Base-by-base conservation (phyloP, 176 grass and related monocot genomes). In the Phyllostachys edulis region DNA sequence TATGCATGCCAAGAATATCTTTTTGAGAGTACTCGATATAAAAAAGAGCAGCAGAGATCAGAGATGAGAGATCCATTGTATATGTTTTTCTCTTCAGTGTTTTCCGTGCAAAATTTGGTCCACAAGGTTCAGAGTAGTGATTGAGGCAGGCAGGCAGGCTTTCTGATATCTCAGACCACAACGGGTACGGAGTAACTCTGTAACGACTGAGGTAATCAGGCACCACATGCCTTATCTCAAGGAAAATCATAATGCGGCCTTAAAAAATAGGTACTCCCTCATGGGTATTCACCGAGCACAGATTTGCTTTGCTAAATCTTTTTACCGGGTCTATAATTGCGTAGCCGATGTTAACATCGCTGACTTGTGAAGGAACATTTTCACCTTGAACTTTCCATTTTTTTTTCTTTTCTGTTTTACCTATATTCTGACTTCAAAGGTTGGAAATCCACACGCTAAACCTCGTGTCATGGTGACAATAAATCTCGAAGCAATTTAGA, bases 221-320 rank as follows among this genome's bases (percentile, higher is more conserved):
- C 50, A 61, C 50, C 82, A 85, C 62, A 27, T 84, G 80, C 57
- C 67, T 49, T 88, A 81, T 84, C 32, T 67, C 81, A 16, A 80
- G 81, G 39, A 9, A 45, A 84, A 39, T 0, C 75, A 73, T 88
- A 42, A 71, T 63, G 14, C 52, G 16, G n/a, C 72, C 18, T 69
- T 67, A 11, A 56, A 75, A 20, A 29, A 29, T n/a, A 45, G 34
- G 50, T 4, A 7, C 56, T 41, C 3, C 40, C 32, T 2, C 2
- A 2, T 2, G 32, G 32, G 32, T 34, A 34, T 34, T 34, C 32
- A 37, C 24, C 4, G 6, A 17, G 24, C 75, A 29, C 55, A 63
- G 21, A 71, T 79, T 79, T 71, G 65, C 29, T 39, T 27, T 17
- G 10, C 26, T 9, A 5, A 4, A 44, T 63, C 44, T 54, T 26